These are phyloP conservation scores for Perilla frutescens DNA, from an alignment of 257 asterid species.

Conservation along the genomic window DNA sequence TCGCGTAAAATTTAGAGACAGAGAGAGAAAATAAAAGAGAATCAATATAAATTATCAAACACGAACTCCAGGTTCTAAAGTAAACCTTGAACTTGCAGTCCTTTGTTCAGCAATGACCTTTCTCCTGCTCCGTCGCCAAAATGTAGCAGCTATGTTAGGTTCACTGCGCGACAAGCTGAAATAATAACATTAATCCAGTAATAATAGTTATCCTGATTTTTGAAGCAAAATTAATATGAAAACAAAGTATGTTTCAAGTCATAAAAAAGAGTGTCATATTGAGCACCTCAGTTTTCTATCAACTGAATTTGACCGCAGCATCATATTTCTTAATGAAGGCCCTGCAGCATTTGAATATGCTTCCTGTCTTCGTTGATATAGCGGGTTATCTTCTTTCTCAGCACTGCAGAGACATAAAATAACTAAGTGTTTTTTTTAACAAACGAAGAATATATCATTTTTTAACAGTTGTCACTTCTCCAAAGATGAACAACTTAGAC, in stretches of 20 bases:
- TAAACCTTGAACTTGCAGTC: constrained; percentile 97
- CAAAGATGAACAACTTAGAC: constrained; percentile 7
- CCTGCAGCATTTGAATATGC: constrained; percentile 80
- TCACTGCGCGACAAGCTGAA: constrained; percentile 90
- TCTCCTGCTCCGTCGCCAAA: constrained; percentile 97
- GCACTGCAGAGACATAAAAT: constrained; percentile 50
- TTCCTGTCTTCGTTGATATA: constrained; percentile 74
- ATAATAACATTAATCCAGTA: constrained; percentile 41
- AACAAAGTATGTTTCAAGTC: constrained; percentile 18
- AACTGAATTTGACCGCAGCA: constrained; percentile 82
- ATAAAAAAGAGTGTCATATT: constrained; percentile 23
- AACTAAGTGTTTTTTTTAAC: background rate
- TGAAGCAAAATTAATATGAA: background rate
- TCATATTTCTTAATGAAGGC: constrained; percentile 81
- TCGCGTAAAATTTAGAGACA: background rate
- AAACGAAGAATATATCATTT: constrained; percentile 28
- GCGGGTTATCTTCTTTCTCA: constrained; percentile 83
- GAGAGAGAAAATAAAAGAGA: constrained; percentile 9
- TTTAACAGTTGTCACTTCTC: background rate
- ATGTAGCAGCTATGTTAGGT: constrained; percentile 85
- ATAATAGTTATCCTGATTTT: constrained; percentile 22
- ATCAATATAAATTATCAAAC: constrained; percentile 33
- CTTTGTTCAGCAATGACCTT: constrained; percentile 84
- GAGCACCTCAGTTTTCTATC: constrained; percentile 83
- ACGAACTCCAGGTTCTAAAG: constrained; percentile 34